Evolutionary conservation across 2,329 filamentous ascomycete genomes (phyloP), one percentile per base, ranked within the genome.

Genomic region (Colletotrichum orbiculare): DNA sequence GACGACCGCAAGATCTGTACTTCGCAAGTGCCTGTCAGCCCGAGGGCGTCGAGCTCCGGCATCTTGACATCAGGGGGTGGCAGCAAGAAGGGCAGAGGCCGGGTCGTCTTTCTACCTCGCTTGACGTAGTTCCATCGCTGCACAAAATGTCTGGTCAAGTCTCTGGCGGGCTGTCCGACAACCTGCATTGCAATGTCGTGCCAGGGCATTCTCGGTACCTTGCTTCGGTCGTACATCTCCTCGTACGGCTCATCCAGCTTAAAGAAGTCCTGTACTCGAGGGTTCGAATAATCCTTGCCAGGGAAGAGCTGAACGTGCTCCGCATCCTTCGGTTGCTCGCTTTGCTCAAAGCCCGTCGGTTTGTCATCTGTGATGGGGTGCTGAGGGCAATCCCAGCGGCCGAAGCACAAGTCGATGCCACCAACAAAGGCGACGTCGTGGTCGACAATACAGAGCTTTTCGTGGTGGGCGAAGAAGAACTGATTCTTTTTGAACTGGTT

Each of bases 401-500:
- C 96, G 76, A 98, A 97, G 78, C 96, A 99, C 25, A 99, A 83
- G 81, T 99, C 96, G 67, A 99, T 93, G 41, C 96, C 96, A 66
- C 96, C 96, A 53, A 97, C 90, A 76, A 99, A 98, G 10, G 95
- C 96, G 54, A 98, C 89, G 58, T 95, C 96, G 73, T 98, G 96
- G 75, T 99, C 96, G 15, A 99, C 92, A 45, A 99, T 89, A 73
- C 94, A 95, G n/a, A 99, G 87, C 79, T 99, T 99, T 77, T 99
- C 96, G 78, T 99, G 96, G 75, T 99, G 96, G 1, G 96, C 96
- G 84, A 96, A 99, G 83, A 99, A 99, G 81, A 99, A 99, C 49
- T 97, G 97, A 73, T 98, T 98, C 79, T 99, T 97, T 73, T 97
- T 92, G 79, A 98, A 94, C 78, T 99, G 96, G 72, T 99, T 97